Conservation (phyloP, 129 eudicot genomes). For the Ambrosia trifida region DNA sequence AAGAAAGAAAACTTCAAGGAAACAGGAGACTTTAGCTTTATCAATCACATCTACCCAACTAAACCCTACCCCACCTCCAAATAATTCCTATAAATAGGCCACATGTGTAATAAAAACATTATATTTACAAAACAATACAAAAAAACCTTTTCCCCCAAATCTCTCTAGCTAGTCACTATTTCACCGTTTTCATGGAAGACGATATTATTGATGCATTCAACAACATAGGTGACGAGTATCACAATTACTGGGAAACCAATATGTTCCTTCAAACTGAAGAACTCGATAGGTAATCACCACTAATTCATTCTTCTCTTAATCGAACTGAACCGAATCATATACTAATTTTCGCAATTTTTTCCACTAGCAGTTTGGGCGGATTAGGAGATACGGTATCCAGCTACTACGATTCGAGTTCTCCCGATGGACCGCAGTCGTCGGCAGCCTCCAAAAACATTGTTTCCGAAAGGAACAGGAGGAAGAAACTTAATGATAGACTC, state of each 20-base stretch:
- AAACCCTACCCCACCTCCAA: background rate
- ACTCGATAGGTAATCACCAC: slow-evolving; percentile 47
- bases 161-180: background rate
- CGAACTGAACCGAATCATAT: background rate
- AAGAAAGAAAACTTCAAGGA: too few relatives aligned
- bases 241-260: slow-evolving; percentile 80
- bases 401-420: slow-evolving; percentile 84
- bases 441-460: slow-evolving; percentile 73
- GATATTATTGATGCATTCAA: slow-evolving; percentile 23
- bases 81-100: slow-evolving; percentile 25
- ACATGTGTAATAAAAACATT: slow-evolving; percentile 18
- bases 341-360: background rate
- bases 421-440: slow-evolving; percentile 71
- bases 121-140: slow-evolving; percentile 19
- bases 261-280: slow-evolving; percentile 63
- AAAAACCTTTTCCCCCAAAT: slow-evolving; percentile 27
- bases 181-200: slow-evolving; percentile 33
- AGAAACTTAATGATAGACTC: slow-evolving; percentile 78
- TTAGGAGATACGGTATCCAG: slow-evolving; percentile 64
- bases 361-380: slow-evolving; percentile 41
- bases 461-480: slow-evolving; percentile 86
- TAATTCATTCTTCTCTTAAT: background rate
- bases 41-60: too few relatives aligned
- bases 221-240: slow-evolving; percentile 31
- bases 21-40: too few relatives aligned